Evolutionary conservation across 148 eudicot species (phyloP).

Genomic region (Rhododendron ferrugineum): DNA sequence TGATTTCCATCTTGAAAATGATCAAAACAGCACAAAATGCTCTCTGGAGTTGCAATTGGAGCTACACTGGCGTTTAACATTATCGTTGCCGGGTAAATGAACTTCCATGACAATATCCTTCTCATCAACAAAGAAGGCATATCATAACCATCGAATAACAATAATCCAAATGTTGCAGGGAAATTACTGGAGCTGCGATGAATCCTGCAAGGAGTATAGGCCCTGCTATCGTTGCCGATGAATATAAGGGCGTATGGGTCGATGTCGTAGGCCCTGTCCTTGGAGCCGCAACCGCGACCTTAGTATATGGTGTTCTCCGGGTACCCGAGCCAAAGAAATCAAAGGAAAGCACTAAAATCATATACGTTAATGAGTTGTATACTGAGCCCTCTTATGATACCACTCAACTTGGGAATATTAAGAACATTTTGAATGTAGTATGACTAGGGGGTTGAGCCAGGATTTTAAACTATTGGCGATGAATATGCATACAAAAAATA

Average conservation of each 20-base stretch:
- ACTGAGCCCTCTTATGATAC: too few relatives aligned
- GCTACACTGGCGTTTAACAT: constrained; percentile 23
- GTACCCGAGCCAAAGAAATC: constrained; percentile 7
- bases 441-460: too few relatives aligned
- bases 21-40: constrained; percentile 1
- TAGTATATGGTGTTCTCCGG: constrained; percentile 28
- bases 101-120: neutral
- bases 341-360: constrained; percentile 4
- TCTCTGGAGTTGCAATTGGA: constrained; percentile 42
- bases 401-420: too few relatives aligned
- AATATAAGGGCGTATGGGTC: constrained; percentile 32
- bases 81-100: constrained; percentile 32
- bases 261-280: constrained; percentile 31
- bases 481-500: too few relatives aligned
- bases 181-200: constrained; percentile 42
- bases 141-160: too few relatives aligned
- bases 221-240: constrained; percentile 31
- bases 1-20: neutral
- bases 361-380: constrained; percentile 19
- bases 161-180: constrained; percentile 18
- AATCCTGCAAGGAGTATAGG: constrained; percentile 52
- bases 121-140: neutral
- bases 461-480: too few relatives aligned
- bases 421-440: too few relatives aligned
- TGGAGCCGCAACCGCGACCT: constrained; percentile 31